These are phyloP conservation scores for Gracilaria gracilis DNA, from an alignment of 23 red algal genomes.

Conservation along the genomic window DNA sequence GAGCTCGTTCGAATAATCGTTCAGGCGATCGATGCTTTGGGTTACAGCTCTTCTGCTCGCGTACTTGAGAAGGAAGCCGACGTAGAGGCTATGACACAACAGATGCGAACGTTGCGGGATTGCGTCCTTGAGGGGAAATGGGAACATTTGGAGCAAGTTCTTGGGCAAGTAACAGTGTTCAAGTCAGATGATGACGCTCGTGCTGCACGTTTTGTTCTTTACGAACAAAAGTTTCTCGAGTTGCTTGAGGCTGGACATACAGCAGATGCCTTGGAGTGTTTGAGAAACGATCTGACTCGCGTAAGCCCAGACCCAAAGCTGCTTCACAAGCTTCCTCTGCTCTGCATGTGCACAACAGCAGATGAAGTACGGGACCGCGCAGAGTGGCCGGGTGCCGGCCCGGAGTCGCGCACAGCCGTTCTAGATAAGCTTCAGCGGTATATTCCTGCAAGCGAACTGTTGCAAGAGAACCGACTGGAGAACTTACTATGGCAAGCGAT, in stretches of 20 bases:
- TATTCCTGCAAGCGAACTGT: constrained; percentile 70
- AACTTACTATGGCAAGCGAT: constrained; percentile 82
- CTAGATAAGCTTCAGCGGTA: constrained; percentile 74
- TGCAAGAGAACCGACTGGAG: constrained; percentile 84
- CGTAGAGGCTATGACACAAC: constrained; percentile 55
- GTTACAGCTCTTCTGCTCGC: constrained; percentile 62
- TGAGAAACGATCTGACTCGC: constrained; percentile 65
- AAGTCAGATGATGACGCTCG: constrained; percentile 62
- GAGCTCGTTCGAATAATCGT: constrained; percentile 85
- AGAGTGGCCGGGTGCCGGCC: constrained; percentile 76
- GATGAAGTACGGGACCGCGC: constrained; percentile 81
- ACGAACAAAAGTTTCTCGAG: constrained; percentile 77
- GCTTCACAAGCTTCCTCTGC: constrained; percentile 77
- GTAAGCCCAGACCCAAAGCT: constrained; percentile 65
- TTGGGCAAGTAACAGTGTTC: constrained; percentile 57
- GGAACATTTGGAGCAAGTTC: constrained; percentile 62
- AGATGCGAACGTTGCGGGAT: constrained; percentile 60
- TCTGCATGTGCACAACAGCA: constrained; percentile 78
- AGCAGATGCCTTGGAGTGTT: constrained; percentile 64
- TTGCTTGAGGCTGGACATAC: constrained; percentile 82
- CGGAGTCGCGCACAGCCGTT: constrained; percentile 46
- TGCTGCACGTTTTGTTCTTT: constrained; percentile 71
- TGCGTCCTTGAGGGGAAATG: constrained; percentile 77
- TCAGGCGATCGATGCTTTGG: constrained; percentile 81
- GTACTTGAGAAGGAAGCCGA: constrained; percentile 76